Conservation (phyloP, 1,139 yeast genomes). For the Pichia sp. region DNA sequence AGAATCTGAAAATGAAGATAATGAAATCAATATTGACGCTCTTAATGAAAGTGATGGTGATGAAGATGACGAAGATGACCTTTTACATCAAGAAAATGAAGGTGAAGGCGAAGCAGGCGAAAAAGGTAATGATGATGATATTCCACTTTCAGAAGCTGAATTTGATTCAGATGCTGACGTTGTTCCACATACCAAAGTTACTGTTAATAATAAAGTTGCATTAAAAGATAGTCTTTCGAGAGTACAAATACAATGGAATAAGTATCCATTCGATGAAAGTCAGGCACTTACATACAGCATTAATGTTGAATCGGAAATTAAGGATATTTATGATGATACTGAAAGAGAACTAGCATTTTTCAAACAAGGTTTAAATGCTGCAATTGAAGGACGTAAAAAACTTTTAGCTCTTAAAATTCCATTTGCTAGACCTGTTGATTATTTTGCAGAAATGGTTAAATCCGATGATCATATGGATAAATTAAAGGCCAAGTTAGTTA, state of each 20-base stretch:
- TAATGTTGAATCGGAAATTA: conserved; percentile 58
- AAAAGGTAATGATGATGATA: conserved; percentile 37
- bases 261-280: conserved; percentile 74
- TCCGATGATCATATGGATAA: conserved; percentile 98
- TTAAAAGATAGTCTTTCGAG: conserved; percentile 61
- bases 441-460: conserved; percentile 97
- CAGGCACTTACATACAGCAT: conserved; percentile 61
- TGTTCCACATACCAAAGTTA: conserved; percentile 82
- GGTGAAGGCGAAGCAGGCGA: conserved; percentile 36
- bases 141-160: conserved; percentile 66
- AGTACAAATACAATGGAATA: conserved; percentile 64
- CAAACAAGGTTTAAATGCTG: conserved; percentile 89
- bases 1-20: conserved; percentile 18
- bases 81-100: conserved; percentile 28
- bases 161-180: conserved; percentile 55
- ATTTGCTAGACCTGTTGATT: conserved; percentile 88
- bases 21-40: conserved; percentile 44
- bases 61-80: conserved; percentile 40
- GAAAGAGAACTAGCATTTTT: conserved; percentile 81
- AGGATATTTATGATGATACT: conserved; percentile 91
- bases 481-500: conserved; percentile 70
- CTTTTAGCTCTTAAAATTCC: conserved; percentile 59
- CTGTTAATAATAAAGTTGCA: conserved; percentile 68
- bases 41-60: conserved; percentile 48
- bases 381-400: conserved; percentile 60